Conservation (phyloP, 768 basidiomycete genomes). For the Collybiopsis confluens region DNA sequence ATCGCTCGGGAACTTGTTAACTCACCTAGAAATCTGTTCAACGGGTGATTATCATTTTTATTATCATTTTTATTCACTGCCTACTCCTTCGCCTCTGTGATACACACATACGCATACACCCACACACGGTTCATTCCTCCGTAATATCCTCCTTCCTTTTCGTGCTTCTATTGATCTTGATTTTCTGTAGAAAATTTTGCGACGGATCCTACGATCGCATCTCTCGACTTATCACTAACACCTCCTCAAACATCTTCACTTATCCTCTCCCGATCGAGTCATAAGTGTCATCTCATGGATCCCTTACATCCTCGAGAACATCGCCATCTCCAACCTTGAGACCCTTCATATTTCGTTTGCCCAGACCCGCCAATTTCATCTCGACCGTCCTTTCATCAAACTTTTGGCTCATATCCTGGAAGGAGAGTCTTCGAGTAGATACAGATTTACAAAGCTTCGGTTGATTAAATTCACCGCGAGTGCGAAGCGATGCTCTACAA, state of each 20-base stretch:
- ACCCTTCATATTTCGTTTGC: slow-evolving; percentile 23
- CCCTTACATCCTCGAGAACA: slow-evolving; percentile 16
- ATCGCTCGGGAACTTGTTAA: slow-evolving; percentile 9
- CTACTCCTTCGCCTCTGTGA: not conserved
- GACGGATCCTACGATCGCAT: slow-evolving; percentile 10
- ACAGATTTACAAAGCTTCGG: slow-evolving; percentile 18
- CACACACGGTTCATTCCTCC: too few relatives aligned
- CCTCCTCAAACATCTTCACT: slow-evolving; percentile 19
- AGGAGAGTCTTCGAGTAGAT: too few relatives aligned
- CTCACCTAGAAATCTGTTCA: slow-evolving; percentile 8
- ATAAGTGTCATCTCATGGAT: slow-evolving; percentile 27
- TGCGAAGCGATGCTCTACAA: too few relatives aligned
- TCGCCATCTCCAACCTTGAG: slow-evolving; percentile 12
- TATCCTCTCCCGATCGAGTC: slow-evolving; percentile 24
- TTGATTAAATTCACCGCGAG: slow-evolving; percentile 23
- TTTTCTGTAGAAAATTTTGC: slow-evolving; percentile 7
- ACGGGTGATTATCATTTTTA: slow-evolving; percentile 2
- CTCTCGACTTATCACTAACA: slow-evolving; percentile 20
- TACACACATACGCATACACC: too few relatives aligned
- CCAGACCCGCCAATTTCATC: slow-evolving; percentile 26
- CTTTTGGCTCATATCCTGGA: slow-evolving; percentile 17
- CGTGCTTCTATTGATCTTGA: not conserved
- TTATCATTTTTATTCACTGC: not conserved
- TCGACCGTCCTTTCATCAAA: slow-evolving; percentile 23
- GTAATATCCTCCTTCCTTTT: not conserved